phyloP scores from a whole-genome alignment of 768 basidiomycete genomes.

The Mycena latifolia region DNA sequence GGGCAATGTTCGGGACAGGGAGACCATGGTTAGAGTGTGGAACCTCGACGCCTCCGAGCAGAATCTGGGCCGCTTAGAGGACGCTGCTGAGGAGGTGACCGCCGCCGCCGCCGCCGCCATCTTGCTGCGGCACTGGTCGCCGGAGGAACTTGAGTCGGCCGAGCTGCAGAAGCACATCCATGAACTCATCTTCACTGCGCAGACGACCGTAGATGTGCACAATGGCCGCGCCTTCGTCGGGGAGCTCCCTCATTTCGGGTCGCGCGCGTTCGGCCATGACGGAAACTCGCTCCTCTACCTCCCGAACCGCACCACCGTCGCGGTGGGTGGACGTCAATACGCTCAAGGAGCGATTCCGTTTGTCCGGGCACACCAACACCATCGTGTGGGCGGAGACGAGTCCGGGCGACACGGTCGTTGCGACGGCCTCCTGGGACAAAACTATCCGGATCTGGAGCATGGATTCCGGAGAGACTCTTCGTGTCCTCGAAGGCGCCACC shows the following conservation, averaged over 20 bases:
- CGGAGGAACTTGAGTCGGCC: too few relatives aligned
- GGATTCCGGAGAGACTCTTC: constrained; percentile 23
- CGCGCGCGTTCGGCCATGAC: constrained; percentile 22
- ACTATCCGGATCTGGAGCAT: constrained; percentile 38
- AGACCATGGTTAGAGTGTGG: background rate
- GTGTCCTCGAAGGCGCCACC: constrained; percentile 16
- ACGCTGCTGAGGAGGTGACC: too few relatives aligned
- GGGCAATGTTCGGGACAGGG: background rate
- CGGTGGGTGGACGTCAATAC: constrained; percentile 10
- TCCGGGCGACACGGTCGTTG: too few relatives aligned
- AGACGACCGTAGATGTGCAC: too few relatives aligned
- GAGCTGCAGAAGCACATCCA: too few relatives aligned
- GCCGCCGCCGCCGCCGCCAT: too few relatives aligned
- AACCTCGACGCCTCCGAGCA: background rate
- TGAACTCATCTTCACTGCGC: too few relatives aligned
- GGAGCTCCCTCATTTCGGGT: too few relatives aligned
- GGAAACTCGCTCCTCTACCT: constrained; percentile 19
- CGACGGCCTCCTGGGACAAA: constrained; percentile 38
- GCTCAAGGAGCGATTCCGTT: constrained; percentile 12
- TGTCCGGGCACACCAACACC: constrained; percentile 35
- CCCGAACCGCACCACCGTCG: background rate
- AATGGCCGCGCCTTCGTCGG: too few relatives aligned
- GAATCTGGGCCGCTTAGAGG: too few relatives aligned
- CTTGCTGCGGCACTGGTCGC: too few relatives aligned
- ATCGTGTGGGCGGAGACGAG: too few relatives aligned